phyloP scores from a whole-genome alignment of 2,329 filamentous ascomycete species.

The Pezicula rhizophila region DNA sequence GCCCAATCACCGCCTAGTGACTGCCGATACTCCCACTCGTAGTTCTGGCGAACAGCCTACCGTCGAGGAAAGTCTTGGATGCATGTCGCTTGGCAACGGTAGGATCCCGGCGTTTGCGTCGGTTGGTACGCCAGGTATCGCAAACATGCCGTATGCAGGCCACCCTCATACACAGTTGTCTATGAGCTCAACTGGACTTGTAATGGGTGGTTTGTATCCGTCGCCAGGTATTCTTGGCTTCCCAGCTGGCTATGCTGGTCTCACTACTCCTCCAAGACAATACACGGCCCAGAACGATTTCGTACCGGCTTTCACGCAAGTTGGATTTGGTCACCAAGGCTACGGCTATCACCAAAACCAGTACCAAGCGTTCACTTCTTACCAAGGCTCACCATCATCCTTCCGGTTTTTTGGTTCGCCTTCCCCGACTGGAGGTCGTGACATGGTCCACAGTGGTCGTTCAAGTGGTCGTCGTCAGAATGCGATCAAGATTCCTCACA shows the following conservation, averaged over 20 bases:
- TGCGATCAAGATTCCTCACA: constrained; percentile 31
- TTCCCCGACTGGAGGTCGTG: constrained; percentile 8
- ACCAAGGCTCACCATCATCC: not conserved
- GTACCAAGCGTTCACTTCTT: not conserved
- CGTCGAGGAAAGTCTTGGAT: not conserved
- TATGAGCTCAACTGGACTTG: not conserved
- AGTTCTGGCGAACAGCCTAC: not conserved
- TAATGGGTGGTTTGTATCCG: constrained; percentile 7
- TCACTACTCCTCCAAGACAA: not conserved
- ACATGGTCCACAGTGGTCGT: constrained; percentile 8
- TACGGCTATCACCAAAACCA: not conserved
- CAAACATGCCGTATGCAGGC: constrained; percentile 2
- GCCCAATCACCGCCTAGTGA: not conserved
- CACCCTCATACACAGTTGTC: not conserved
- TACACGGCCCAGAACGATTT: not conserved
- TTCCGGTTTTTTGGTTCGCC: not conserved
- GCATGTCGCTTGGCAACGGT: not conserved
- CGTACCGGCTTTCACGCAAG: not conserved
- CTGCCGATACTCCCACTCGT: not conserved
- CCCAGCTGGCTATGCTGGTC: not conserved
- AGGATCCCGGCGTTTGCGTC: too few relatives aligned
- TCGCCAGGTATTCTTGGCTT: constrained; percentile 2
- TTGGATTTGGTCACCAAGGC: not conserved
- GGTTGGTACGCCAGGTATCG: too few relatives aligned
- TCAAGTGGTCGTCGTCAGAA: constrained; percentile 29